Conservation (phyloP, 75 land plant species). For the Isoetes taiwanensis region DNA sequence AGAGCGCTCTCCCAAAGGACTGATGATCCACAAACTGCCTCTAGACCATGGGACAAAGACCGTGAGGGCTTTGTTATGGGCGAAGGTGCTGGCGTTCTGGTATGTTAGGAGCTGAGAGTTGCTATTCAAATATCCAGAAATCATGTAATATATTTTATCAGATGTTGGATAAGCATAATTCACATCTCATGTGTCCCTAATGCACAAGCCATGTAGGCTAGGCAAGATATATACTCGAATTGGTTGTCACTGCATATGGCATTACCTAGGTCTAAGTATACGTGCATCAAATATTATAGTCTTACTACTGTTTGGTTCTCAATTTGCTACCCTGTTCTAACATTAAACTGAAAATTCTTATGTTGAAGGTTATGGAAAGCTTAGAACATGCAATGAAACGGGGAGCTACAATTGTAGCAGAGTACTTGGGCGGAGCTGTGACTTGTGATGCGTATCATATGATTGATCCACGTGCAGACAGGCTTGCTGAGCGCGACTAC, state of each 20-base stretch:
- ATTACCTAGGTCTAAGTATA: too few species aligned
- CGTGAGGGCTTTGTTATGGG: constrained; percentile 24
- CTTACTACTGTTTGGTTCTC: background rate
- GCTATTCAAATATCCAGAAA: background rate
- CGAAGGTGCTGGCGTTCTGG: constrained; percentile 27
- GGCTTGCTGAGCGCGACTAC: too few species aligned
- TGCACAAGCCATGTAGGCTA: too few species aligned
- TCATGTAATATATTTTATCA: too few species aligned
- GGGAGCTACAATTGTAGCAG: background rate
- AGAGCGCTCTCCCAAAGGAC: constrained; percentile 3
- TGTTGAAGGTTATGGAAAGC: background rate
- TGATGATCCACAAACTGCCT: background rate
- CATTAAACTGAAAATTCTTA: too few species aligned
- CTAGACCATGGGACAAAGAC: constrained; percentile 5
- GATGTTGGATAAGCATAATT: too few species aligned
- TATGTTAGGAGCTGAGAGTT: background rate
- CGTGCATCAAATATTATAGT: too few species aligned
- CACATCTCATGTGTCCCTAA: too few species aligned
- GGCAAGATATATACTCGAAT: too few species aligned
- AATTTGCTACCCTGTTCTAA: background rate
- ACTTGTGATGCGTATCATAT: constrained; percentile 4
- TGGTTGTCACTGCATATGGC: too few species aligned
- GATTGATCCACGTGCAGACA: constrained; percentile 3
- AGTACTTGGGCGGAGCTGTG: constrained; percentile 5
- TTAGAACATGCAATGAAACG: constrained; percentile 5